Evolutionary conservation across 768 basidiomycete genomes (phyloP).

Genomic region (Mycena chlorophos): DNA sequence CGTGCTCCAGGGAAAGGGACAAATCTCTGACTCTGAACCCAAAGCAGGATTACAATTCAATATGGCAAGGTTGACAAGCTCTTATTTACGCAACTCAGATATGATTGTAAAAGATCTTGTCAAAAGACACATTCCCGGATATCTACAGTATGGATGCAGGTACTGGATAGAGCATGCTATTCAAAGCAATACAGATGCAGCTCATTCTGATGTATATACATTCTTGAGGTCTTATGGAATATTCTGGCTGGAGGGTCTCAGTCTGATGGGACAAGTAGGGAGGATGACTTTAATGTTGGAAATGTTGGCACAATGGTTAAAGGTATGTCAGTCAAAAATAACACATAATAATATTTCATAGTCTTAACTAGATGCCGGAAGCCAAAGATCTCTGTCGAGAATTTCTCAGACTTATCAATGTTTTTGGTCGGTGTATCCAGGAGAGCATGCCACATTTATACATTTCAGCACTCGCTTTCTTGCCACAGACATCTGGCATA

Average conservation of each 20-base stretch:
- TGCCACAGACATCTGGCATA: background rate
- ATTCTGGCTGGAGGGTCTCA: constrained; percentile 11
- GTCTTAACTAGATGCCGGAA: background rate
- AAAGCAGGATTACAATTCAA: too few species aligned
- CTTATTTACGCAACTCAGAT: constrained; percentile 3
- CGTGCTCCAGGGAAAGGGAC: too few species aligned
- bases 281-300: background rate
- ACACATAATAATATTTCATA: background rate
- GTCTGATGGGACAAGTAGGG: background rate
- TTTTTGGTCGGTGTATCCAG: background rate
- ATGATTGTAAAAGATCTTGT: background rate
- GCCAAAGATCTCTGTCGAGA: background rate
- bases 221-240: background rate
- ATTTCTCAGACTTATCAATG: background rate
- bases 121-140: background rate
- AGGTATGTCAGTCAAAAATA: background rate
- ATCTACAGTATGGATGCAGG: background rate
- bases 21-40: background rate
- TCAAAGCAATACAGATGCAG: background rate
- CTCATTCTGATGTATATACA: background rate
- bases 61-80: constrained; percentile 5
- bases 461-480: background rate
- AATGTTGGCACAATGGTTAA: background rate
- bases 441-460: constrained; percentile 6
- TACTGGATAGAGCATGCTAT: background rate